These are phyloP conservation scores for Hypoxylon sp. DNA, from an alignment of 2,329 filamentous ascomycete genomes.

Conservation along the genomic window DNA sequence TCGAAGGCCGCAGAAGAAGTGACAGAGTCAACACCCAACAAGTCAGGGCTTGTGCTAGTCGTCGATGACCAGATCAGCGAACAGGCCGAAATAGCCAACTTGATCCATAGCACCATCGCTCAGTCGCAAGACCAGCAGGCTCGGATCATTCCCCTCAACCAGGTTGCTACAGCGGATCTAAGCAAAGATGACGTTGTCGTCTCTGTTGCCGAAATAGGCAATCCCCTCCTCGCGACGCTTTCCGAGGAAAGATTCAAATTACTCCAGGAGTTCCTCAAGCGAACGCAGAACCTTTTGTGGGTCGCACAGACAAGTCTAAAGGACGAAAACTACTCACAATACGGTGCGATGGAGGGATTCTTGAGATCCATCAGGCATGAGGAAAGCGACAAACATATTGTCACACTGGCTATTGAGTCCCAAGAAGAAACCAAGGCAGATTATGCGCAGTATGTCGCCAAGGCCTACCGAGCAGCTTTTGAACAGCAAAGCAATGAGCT, in stretches of 20 bases:
- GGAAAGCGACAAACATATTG: slow-evolving; percentile 45
- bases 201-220: slow-evolving; percentile 44
- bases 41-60: slow-evolving; percentile 37
- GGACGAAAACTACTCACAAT: slow-evolving; percentile 40
- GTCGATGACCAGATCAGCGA: slow-evolving; percentile 35
- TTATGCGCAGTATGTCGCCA: slow-evolving; percentile 32
- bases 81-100: slow-evolving; percentile 39
- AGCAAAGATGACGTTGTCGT: slow-evolving; percentile 43
- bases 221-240: slow-evolving; percentile 46
- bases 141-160: slow-evolving; percentile 26
- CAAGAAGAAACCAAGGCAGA: slow-evolving; percentile 24
- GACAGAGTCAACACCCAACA: background rate
- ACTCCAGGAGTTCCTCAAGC: slow-evolving; percentile 43
- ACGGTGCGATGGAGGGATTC: slow-evolving; percentile 46
- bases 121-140: slow-evolving; percentile 20
- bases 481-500: slow-evolving; percentile 23
- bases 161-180: slow-evolving; percentile 17
- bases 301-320: slow-evolving; percentile 38
- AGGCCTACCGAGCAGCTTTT: slow-evolving; percentile 37
- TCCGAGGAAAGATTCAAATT: slow-evolving; percentile 42
- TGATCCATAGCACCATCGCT: slow-evolving; percentile 22
- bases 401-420: slow-evolving; percentile 38
- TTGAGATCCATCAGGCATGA: slow-evolving; percentile 49
- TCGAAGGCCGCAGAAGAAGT: slow-evolving; percentile 39
- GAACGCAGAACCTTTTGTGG: slow-evolving; percentile 47